Evolutionary conservation across 306 rosid species (phyloP).

Genomic region (Vigna hirtella): DNA sequence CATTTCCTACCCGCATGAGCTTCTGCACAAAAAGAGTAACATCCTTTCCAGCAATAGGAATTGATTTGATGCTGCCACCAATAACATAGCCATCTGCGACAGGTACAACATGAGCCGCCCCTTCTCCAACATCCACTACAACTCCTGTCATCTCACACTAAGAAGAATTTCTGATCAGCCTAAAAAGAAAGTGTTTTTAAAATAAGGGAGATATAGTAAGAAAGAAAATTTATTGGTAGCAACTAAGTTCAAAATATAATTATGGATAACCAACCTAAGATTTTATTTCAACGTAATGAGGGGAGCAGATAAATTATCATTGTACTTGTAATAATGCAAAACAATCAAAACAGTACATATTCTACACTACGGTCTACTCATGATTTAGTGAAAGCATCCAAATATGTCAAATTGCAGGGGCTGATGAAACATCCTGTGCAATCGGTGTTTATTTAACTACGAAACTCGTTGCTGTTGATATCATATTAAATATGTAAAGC

Average conservation of each 20-base stretch:
- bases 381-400: conserved; percentile 21
- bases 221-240: conserved; percentile 13
- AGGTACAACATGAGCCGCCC: conserved; percentile 94
- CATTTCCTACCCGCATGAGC: conserved; percentile 88
- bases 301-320: neutral
- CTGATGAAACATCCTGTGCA: neutral
- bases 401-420: conserved; percentile 23
- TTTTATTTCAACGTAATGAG: conserved; percentile 13
- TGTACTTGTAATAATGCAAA: conserved; percentile 2
- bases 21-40: conserved; percentile 94
- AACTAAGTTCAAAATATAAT: conserved; percentile 9
- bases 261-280: conserved; percentile 27
- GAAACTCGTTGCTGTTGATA: neutral
- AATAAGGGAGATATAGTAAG: neutral
- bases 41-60: conserved; percentile 95
- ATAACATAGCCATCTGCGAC: conserved; percentile 99
- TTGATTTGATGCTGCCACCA: conserved; percentile 95
- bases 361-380: conserved; percentile 11
- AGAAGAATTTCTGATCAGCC: conserved; percentile 61
- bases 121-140: conserved; percentile 97
- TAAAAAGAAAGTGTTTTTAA: conserved; percentile 36
- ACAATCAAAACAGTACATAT: neutral
- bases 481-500: conserved; percentile 15
- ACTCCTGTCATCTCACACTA: conserved; percentile 99
- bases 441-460: conserved; percentile 28